These are phyloP conservation scores for Colletotrichum higginsianum DNA, from an alignment of 2,329 filamentous ascomycete genomes.

Conservation along the genomic window DNA sequence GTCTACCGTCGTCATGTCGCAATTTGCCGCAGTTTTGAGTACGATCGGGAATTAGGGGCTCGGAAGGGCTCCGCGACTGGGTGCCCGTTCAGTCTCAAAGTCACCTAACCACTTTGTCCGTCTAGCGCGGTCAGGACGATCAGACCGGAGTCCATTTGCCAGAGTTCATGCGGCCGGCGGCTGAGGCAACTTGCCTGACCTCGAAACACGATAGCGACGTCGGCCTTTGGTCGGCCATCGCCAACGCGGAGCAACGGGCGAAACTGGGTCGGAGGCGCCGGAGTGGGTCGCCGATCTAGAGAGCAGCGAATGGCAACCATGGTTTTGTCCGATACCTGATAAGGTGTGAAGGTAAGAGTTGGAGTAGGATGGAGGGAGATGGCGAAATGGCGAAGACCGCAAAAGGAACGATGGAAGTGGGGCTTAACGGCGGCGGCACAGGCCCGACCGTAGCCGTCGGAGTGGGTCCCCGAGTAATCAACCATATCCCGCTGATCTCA, in stretches of 20 bases:
- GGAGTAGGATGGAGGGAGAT: conserved; percentile 2
- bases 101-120: background rate
- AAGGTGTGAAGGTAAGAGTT: conserved; percentile 14
- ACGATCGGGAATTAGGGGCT: conserved; percentile 30
- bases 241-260: conserved; percentile 9
- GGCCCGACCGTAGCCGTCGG: conserved; percentile 25
- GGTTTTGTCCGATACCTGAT: conserved; percentile 28
- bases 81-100: background rate
- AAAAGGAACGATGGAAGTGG: background rate
- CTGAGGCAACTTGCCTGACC: background rate
- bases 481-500: background rate
- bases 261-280: conserved; percentile 3
- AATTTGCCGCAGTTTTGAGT: conserved; percentile 23
- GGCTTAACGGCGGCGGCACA: background rate
- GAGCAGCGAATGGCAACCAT: conserved; percentile 10
- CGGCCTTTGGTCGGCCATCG: conserved; percentile 28
- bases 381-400: conserved; percentile 9
- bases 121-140: background rate
- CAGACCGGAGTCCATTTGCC: background rate
- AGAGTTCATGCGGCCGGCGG: background rate
- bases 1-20: conserved; percentile 25
- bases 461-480: conserved; percentile 35
- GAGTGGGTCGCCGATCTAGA: conserved; percentile 39
- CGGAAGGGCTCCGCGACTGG: conserved; percentile 28
- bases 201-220: background rate